Conservation (phyloP, 169 alveolate species). For the Eimeria brunetti region DNA sequence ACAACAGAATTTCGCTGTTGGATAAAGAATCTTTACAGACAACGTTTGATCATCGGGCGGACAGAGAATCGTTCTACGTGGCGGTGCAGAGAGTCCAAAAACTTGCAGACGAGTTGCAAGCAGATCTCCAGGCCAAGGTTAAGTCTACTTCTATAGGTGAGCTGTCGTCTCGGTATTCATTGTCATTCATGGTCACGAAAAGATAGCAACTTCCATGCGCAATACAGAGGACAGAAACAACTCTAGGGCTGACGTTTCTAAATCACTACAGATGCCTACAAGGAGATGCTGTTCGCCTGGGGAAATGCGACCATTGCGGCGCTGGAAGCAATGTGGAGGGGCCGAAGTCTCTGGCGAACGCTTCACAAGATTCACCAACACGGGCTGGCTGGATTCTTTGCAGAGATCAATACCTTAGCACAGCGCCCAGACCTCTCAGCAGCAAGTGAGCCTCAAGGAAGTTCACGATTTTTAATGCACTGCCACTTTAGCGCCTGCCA, state of each 20-base stretch:
- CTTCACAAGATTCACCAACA: slow-evolving; percentile 35
- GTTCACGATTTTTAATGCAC: background rate
- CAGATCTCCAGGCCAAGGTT: background rate
- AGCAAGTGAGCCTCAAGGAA: background rate
- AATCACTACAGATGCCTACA: background rate
- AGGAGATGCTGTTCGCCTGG: slow-evolving; percentile 53
- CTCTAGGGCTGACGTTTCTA: background rate
- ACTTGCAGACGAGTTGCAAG: slow-evolving; percentile 10
- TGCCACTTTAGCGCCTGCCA: background rate
- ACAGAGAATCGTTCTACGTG: slow-evolving; percentile 37
- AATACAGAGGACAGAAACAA: background rate
- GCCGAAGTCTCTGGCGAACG: slow-evolving; percentile 56
- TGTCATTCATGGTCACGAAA: background rate
- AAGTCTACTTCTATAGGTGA: slow-evolving; percentile 13
- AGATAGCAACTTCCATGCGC: background rate
- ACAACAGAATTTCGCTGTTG: background rate
- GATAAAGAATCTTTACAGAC: slow-evolving; percentile 17
- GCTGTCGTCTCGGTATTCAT: background rate
- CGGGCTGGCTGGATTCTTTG: slow-evolving; percentile 28
- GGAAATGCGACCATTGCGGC: slow-evolving; percentile 68
- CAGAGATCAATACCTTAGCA: slow-evolving; percentile 17
- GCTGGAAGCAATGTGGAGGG: slow-evolving; percentile 74
- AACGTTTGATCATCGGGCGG: slow-evolving; percentile 5
- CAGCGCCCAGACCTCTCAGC: slow-evolving; percentile 46
- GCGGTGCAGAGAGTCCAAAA: slow-evolving; percentile 5